Evolutionary conservation across 148 eudicot species (phyloP).

Genomic region (Chenopodium formosanum): DNA sequence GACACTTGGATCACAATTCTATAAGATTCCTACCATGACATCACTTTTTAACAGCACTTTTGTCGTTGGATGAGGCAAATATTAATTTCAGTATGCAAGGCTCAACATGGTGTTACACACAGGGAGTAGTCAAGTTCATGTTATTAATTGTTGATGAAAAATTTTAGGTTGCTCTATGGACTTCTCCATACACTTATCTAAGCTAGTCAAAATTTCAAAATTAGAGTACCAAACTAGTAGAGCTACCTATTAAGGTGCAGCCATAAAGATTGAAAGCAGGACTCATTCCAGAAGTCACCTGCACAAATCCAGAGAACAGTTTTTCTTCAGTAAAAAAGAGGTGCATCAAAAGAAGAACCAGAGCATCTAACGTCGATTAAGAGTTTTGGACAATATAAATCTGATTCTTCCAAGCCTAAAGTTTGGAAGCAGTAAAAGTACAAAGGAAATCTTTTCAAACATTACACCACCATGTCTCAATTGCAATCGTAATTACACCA

Average conservation of each 20-base stretch:
- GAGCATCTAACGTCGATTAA: not conserved
- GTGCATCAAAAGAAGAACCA: not conserved
- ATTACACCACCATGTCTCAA: not conserved
- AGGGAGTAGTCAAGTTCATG: not conserved
- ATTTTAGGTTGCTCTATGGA: not conserved
- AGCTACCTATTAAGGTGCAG: constrained; percentile 87
- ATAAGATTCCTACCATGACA: not conserved
- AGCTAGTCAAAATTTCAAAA: not conserved
- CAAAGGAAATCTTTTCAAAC: not conserved
- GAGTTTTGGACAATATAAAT: not conserved
- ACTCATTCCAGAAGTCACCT: constrained; percentile 99
- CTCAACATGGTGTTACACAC: not conserved
- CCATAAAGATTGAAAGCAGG: constrained; percentile 92
- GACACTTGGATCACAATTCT: not conserved
- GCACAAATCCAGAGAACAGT: constrained; percentile 4
- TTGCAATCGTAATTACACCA: not conserved
- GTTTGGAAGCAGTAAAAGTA: not conserved
- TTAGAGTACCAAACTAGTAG: constrained; percentile 6
- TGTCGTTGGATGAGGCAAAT: not conserved
- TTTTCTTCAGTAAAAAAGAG: not conserved
- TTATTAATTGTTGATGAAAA: not conserved
- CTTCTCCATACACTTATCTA: not conserved
- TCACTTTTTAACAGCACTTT: not conserved
- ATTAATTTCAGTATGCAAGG: not conserved
- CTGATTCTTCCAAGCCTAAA: not conserved